Evolutionary conservation across 2,329 filamentous ascomycete species (phyloP).

Genomic region (Alternaria consortialis): DNA sequence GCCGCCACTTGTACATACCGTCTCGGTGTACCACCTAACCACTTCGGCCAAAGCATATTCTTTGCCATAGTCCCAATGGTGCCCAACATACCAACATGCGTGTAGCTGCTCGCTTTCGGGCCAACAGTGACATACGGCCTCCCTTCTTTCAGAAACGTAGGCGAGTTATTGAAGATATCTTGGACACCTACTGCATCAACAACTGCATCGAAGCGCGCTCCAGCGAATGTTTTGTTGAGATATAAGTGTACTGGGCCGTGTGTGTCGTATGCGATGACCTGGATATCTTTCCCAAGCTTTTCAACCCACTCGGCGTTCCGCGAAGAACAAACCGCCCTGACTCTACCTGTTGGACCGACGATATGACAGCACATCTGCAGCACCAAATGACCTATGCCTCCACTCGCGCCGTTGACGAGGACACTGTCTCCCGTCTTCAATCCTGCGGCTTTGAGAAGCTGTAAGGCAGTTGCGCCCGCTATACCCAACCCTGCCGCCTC

Average conservation of each 20-base stretch:
- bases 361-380: constrained; percentile 56
- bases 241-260: constrained; percentile 11
- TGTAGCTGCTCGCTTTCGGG: constrained; percentile 15
- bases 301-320: constrained; percentile 56
- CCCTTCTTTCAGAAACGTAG: constrained; percentile 20
- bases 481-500: constrained; percentile 54
- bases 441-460: constrained; percentile 46
- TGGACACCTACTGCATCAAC: constrained; percentile 29
- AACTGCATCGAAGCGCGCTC: constrained; percentile 20
- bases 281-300: constrained; percentile 7
- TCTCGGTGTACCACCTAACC: constrained; percentile 25
- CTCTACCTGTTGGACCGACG: constrained; percentile 43
- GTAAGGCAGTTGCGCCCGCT: constrained; percentile 53
- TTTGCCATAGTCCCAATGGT: constrained; percentile 22
- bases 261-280: constrained; percentile 24
- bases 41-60: constrained; percentile 23
- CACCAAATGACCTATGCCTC: constrained; percentile 59
- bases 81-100: constrained; percentile 13
- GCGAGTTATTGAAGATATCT: constrained; percentile 21
- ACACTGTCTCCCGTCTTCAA: constrained; percentile 52
- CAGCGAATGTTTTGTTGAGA: constrained; percentile 9
- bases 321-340: constrained; percentile 59
- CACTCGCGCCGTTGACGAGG: constrained; percentile 62
- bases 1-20: constrained; percentile 23
- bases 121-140: constrained; percentile 28